Base-by-base conservation (phyloP, 108 stramenopile species). In the Skeletonema potamos region DNA sequence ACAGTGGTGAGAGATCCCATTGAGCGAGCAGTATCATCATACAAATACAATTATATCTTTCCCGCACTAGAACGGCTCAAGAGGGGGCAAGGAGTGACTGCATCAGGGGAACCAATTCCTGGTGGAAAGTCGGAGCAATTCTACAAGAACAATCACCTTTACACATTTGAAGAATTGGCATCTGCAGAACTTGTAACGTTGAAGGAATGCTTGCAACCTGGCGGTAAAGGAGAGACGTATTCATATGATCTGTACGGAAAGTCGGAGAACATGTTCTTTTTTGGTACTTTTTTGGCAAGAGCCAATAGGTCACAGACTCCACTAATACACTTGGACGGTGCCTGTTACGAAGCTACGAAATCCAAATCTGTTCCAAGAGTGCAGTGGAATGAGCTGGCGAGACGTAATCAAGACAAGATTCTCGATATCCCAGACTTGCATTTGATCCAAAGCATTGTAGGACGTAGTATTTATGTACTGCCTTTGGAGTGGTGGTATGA, bases 401-500 rank as follows among this genome's bases (percentile, higher is more conserved):
- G 58, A 46, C 30, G 81, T 20, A 39, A 86, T 61, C 90, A 89
- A 1, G 59, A 88, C 18, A 89, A 88, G 39, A 74, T 89, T 13
- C 71, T 94, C 6, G 51, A 73, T 32, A 27, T 83, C 24, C 76
- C 74, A 26, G 86, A 85, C 34, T 46, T 87, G 26, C 87, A 87
- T 36, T 48, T 94, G 66, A 76, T 70, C 6, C 91, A 92, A 68
- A 77, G 89, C 17, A 62, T 90, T n/a, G 75, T 94, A 43, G 93
- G 93, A 39, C 79, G 93, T 13, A 77, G 83, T 11, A 48, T 92
- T 10, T 94, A 92, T 57, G 70, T 78, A 11, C 70, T 90, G 6
- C 93, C 93, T 0, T 72, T 94, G 32, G 93, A 94, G 62, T 94
- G 93, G 93, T 94, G 93, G 93, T 94, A 92, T 46, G 74, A 79